Evolutionary conservation across 306 rosid species (phyloP), one percentile per base, ranked within the genome.

Genomic region (Hippophae tibetana): DNA sequence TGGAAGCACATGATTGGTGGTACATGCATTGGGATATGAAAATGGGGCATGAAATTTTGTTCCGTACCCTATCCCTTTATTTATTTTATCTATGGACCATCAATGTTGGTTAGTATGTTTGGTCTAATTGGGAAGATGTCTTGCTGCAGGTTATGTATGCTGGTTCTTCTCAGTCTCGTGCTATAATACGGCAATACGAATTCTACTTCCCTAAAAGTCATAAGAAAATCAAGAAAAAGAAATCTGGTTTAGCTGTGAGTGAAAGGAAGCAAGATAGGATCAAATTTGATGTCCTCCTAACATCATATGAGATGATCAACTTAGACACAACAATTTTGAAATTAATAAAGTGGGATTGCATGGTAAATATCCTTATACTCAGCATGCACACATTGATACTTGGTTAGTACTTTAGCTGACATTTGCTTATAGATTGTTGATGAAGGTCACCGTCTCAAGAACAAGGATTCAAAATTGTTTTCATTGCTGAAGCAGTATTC

Each of bases 221-320:
- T 63, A 92, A 92, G 78, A 92, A 88, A 76, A 76, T 76, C 48
- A 92, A 92, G 85, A 92, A 84, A 80, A 92, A 86, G 78, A 92
- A 86, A 80, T 84, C 81, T 67, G 83, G 95, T 68, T 82, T 75
- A 43, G 51, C 76, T 65, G 70, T 77, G 26, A 60, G 78, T 54
- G 99, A 92, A 76, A 92, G 81, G 76, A 92, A 88, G 82, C 95
- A 88, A 75, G 97, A 92, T 57, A 84, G 99, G 77, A 92, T 92
- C 73, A 92, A 92, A 65, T 88, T 92, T 75, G 96, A 92, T 71
- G 97, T 92, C 57, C 96, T 92, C 73, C 78, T 92, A 63, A 92
- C 97, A 61, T 92, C 99, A 10, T 92, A 92, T 77, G 99, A 92
- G 79, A 93, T 93, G 99, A 88, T 93, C 72, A 93, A 88, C 90